Percentiles rank a stretch among this genome's conserved stretches.
Conservation (phyloP, 192 early-diverging fungal species). For the Fimicolochytrium jonesii region DNA sequence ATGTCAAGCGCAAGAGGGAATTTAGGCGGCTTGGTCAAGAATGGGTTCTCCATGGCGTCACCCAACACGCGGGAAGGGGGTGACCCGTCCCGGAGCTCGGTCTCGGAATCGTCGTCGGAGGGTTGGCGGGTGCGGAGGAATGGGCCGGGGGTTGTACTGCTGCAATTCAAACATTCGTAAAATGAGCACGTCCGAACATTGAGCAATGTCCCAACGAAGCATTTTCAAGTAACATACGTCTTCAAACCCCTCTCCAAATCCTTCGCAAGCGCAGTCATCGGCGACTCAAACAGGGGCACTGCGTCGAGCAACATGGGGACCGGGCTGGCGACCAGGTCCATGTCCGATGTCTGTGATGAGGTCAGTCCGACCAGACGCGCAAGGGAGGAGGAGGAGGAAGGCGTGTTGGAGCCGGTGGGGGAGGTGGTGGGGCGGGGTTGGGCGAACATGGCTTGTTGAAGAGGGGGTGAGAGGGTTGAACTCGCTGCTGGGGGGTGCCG, state of each 20-base stretch:
- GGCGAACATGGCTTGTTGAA: too few relatives aligned
- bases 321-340: not conserved
- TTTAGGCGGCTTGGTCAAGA: too few relatives aligned
- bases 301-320: not conserved
- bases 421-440: too few relatives aligned
- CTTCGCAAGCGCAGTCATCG: slow-evolving; percentile 1
- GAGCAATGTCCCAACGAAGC: not conserved
- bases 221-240: not conserved
- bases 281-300: not conserved
- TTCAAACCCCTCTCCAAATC: not conserved
- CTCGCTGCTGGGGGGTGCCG: too few relatives aligned
- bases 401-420: too few relatives aligned
- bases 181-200: not conserved
- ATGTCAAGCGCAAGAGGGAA: too few relatives aligned
- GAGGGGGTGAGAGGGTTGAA: too few relatives aligned
- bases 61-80: not conserved
- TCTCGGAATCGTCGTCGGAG: not conserved
- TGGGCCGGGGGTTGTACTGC: not conserved
- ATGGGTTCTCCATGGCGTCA: too few relatives aligned
- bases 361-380: too few relatives aligned
- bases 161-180: not conserved
- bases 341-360: too few relatives aligned
- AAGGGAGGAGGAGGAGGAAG: too few relatives aligned
- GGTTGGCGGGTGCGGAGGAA: not conserved
- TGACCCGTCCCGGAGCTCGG: not conserved